Base-by-base conservation (phyloP, 164 flowering plant genomes). In the Malania oleifera region DNA sequence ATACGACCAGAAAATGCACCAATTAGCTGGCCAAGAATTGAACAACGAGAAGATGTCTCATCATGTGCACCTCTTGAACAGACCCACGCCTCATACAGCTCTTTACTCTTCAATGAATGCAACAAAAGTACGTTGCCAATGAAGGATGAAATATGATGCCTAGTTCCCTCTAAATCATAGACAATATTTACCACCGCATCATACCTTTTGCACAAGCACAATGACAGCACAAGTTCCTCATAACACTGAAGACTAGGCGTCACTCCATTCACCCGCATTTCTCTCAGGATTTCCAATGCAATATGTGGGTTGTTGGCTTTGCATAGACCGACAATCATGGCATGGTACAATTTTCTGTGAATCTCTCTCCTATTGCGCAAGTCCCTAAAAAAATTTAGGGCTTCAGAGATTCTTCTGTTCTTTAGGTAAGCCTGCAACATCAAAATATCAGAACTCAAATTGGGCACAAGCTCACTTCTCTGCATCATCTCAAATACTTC, bases 261-360 rank as follows among this genome's bases (percentile, higher is more conserved):
- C 28, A 71, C 0, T 24, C 74, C 76, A 24, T 57, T 67, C 39
- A 45, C 57, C 74, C 68, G 74, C 69, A 73, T 65, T 39, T 84
- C 56, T 54, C 9, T 51, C 62, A 79, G 56, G 9, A 70, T 15
- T 1, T 68, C 63, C 51, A 69, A 52, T 56, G 93, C 96, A 20
- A 48, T 19, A n/a, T 72, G 77, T 5, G 64, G 68, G 47, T 56
- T 81, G 6, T 63, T 57, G n/a, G 69, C 77, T 62, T 69, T 73
- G 73, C 85, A 82, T 41, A 87, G 82, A 47, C 93, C 95, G 67
- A 67, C 69, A 19, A 87, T 58, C 81, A 91, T 68, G 19, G 61
- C 18, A 46, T 75, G 66, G 73, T 73, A 76, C 19, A 87, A 24
- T 68, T 62, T 81, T 52, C 61, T 67, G 18, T 69, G 54, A 4